Conservation (phyloP, 306 rosid species). For the Malus fusca region DNA sequence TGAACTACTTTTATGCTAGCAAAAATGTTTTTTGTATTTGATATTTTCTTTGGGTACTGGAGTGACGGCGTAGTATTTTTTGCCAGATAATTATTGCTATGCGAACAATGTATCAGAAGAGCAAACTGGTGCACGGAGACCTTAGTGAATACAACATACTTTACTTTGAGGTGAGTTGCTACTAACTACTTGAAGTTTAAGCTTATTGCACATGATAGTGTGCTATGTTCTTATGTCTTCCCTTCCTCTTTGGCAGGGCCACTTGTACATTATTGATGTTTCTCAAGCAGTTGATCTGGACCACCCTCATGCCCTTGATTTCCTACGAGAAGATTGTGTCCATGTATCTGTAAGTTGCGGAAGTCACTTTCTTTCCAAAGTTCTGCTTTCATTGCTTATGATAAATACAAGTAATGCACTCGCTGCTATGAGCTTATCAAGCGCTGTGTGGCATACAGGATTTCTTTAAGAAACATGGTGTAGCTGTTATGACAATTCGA, state of each 20-base stretch:
- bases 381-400: neutral
- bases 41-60: neutral
- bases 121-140: constrained; percentile 93
- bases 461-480: constrained; percentile 76
- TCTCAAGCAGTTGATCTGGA: constrained; percentile 94
- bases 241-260: constrained; percentile 51
- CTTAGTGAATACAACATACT: constrained; percentile 90
- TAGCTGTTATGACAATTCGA: constrained; percentile 81
- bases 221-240: neutral
- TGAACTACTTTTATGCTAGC: neutral
- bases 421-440: constrained; percentile 3
- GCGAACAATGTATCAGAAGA: constrained; percentile 81
- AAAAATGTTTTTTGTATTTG: neutral
- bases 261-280: constrained; percentile 79
- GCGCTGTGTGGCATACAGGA: constrained; percentile 43
- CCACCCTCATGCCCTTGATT: constrained; percentile 80
- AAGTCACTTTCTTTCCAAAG: neutral
- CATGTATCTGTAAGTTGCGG: constrained; percentile 59
- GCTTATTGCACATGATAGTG: neutral
- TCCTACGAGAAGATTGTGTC: constrained; percentile 71
- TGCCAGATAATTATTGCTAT: constrained; percentile 68
- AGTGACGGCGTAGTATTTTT: neutral
- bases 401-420: neutral
- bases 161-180: constrained; percentile 53
- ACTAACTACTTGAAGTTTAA: neutral